Conservation (phyloP, 176 grass and related monocot genomes). For the Metroxylon sagu region DNA sequence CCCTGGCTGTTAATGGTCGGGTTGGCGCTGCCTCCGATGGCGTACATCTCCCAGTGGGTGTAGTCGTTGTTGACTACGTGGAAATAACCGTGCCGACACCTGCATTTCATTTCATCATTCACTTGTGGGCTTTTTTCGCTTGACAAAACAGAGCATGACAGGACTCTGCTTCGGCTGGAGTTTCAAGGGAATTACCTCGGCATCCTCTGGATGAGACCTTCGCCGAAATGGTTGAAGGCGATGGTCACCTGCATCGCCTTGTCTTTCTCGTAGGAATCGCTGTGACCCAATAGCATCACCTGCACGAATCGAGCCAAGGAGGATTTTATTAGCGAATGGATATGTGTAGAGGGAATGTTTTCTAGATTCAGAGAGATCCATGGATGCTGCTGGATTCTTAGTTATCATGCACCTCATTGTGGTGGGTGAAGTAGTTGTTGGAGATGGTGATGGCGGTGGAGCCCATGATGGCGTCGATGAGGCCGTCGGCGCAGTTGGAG, state of each 20-base stretch:
- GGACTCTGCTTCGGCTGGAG: not conserved
- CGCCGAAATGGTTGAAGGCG: constrained; percentile 84
- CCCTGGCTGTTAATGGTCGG: constrained; percentile 70
- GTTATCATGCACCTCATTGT: constrained; percentile 52
- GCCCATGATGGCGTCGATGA: constrained; percentile 79
- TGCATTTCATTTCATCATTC: not conserved
- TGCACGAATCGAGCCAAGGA: constrained; percentile 17
- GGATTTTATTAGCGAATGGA: no score
- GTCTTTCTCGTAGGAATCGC: constrained; percentile 71
- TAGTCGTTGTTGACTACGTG: constrained; percentile 75
- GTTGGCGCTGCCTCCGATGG: constrained; percentile 50
- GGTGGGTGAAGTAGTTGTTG: constrained; percentile 80
- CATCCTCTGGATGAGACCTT: constrained; percentile 74
- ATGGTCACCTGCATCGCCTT: constrained; percentile 89
- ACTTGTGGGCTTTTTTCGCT: no score
- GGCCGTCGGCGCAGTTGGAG: constrained; percentile 74
- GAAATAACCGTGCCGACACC: constrained; percentile 61
- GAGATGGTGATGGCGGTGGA: constrained; percentile 85
- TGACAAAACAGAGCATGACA: not conserved
- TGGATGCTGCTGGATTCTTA: no score
- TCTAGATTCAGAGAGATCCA: no score
- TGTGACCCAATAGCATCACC: constrained; percentile 86
- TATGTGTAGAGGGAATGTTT: no score
- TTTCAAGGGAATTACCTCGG: constrained; percentile 32
- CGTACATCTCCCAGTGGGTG: constrained; percentile 68